These are phyloP conservation scores for Nakazawaea ambrosiae DNA, from an alignment of 805 yeast genomes.

Conservation along the genomic window DNA sequence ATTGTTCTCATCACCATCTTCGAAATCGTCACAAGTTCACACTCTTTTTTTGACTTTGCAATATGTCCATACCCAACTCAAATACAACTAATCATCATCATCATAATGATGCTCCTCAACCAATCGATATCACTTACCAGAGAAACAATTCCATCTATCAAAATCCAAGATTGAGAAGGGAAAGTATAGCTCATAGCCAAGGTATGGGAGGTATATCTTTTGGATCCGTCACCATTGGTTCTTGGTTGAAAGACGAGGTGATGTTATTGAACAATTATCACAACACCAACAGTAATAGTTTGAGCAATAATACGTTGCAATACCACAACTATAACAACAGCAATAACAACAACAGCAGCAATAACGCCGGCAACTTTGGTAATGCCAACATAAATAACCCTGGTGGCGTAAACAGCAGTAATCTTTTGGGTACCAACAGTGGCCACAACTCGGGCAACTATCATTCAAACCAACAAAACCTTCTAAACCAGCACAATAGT, in stretches of 20 bases:
- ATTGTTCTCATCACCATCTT: no score
- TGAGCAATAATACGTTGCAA: background rate
- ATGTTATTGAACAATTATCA: slow-evolving; percentile 37
- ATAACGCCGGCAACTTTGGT: slow-evolving; percentile 12
- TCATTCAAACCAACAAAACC: background rate
- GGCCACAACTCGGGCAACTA: background rate
- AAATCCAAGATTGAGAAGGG: slow-evolving; percentile 63
- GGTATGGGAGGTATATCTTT: slow-evolving; percentile 98
- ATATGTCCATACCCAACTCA: slow-evolving; percentile 25
- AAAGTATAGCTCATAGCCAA: slow-evolving; percentile 89
- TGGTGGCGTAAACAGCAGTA: no score
- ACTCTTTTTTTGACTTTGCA: no score
- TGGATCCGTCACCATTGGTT: slow-evolving; percentile 93
- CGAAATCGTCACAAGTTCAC: no score
- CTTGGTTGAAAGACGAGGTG: slow-evolving; percentile 94
- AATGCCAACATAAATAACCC: no score
- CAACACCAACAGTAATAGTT: slow-evolving; percentile 3
- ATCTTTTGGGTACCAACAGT: background rate
- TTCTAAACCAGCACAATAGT: background rate
- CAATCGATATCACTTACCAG: slow-evolving; percentile 31
- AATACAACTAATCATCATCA: slow-evolving; percentile 8
- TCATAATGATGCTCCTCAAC: slow-evolving; percentile 21
- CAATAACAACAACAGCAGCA: slow-evolving; percentile 13
- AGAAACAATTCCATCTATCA: slow-evolving; percentile 30
- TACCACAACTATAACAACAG: background rate